Base-by-base conservation (phyloP, 192 early-diverging fungal genomes). In the Coemansia sp. region DNA sequence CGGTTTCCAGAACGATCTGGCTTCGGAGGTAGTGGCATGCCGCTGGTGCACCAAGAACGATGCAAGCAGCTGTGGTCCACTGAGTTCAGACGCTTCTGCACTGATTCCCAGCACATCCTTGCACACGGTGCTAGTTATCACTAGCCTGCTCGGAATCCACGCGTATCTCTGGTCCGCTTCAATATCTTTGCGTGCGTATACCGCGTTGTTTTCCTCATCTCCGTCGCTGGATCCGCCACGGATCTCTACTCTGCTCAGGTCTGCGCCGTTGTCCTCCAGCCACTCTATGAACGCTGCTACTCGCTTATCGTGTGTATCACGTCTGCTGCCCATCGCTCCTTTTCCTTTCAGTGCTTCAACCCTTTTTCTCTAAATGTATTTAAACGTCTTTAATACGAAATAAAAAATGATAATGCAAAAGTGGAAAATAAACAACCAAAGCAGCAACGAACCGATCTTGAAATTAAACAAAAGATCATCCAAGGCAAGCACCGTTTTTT, bases 31-130 rank as follows among this genome's bases (percentile, higher is more conserved):
- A 0, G 32, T 32, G 32, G 32, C 32, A 41, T 67, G 63, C 13
- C 73, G 78, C 72, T 90, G 74, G 43, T 83, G 80, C 4, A 85
- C 74, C 40, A 90, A 58, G 40, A 87, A 90, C 57, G 81, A 63
- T 11, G 70, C 73, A 61, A 89, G 64, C 10, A 85, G 76, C n/a
- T 72, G 59, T 7, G 85, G 79, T 5, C 80, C 75, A 43, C 53
- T 55, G 19, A 84, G 50, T 8, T 48, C 63, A 8, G 38, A 14
- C 5, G 74, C 39, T 4, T 37, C 37, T 37, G 81, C 60, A 57
- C 62, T 38, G 12, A 51, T 65, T 51, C 56, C 62, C 12, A 58
- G 75, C 8, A 20, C 75, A 16, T 25, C 70, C n/a, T 72, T 71
- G 42, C 86, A 86, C 1, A 87, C 75, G 16, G 67, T 70, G 8